A percentile compares a stretch with the other conserved stretches of the same genome.
Evolutionary conservation across 1,284 basidiomycete species (phyloP).

Genomic region (Veloporphyrellus conicus): DNA sequence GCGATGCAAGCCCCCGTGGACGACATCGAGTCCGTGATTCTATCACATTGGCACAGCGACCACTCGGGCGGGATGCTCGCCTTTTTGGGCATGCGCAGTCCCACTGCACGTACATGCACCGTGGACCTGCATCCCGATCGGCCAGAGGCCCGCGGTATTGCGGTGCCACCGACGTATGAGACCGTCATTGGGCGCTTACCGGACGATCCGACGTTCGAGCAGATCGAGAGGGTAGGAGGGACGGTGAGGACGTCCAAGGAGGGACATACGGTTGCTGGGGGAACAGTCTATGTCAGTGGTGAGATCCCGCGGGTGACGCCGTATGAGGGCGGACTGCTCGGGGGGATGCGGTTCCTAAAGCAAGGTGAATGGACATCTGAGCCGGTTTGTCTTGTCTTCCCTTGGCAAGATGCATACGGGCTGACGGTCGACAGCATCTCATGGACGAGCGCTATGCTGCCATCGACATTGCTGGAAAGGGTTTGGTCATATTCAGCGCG

Average conservation of each 20-base stretch:
- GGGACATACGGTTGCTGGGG: conserved; percentile 59
- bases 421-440: conserved; percentile 48
- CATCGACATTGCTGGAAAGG: conserved; percentile 74
- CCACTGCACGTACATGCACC: conserved; percentile 36
- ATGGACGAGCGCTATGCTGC: conserved; percentile 79
- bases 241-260: conserved; percentile 51
- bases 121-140: conserved; percentile 75
- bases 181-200: conserved; percentile 58
- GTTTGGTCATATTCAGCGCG: conserved; percentile 78
- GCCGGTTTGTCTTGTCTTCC: conserved; percentile 40
- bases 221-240: conserved; percentile 56
- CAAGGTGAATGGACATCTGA: conserved; percentile 57
- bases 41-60: conserved; percentile 82
- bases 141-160: conserved; percentile 70
- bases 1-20: conserved; percentile 56
- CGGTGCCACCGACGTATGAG: conserved; percentile 53
- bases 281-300: conserved; percentile 70
- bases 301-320: conserved; percentile 68
- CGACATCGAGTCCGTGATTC: conserved; percentile 58
- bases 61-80: conserved; percentile 72
- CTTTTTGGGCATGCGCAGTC: conserved; percentile 47
- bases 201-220: conserved; percentile 66
- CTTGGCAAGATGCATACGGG: neutral
- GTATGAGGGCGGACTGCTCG: conserved; percentile 65
- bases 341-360: conserved; percentile 62